phyloP scores from a whole-genome alignment of 2,329 filamentous ascomycete species.

The Trichoderma endophyticum region DNA sequence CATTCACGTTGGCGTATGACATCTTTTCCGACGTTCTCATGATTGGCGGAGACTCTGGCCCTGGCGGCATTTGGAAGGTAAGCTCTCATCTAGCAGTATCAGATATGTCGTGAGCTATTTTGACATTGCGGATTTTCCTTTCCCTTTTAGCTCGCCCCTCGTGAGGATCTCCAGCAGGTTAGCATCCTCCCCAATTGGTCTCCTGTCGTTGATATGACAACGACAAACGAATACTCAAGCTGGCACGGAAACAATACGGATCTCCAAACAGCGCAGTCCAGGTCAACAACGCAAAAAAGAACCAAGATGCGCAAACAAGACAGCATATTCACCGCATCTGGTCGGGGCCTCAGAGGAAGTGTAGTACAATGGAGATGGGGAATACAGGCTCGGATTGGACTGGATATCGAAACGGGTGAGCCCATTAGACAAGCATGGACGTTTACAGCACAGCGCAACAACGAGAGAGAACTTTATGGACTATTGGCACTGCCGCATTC shows the following conservation, averaged over 20 bases:
- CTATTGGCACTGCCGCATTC: conserved; percentile 50
- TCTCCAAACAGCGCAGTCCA: conserved; percentile 7
- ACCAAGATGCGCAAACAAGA: conserved; percentile 40
- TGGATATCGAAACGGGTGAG: conserved; percentile 51
- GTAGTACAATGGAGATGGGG: conserved; percentile 69
- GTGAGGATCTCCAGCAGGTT: conserved; percentile 44
- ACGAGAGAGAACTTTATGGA: conserved; percentile 30
- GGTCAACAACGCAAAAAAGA: conserved; percentile 9
- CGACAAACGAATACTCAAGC: conserved; percentile 38
- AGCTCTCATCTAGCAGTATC: conserved; percentile 25
- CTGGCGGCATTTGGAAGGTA: conserved; percentile 73
- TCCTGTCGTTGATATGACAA: conserved; percentile 54
- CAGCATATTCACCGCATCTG: conserved; percentile 64
- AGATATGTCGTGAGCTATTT: background rate
- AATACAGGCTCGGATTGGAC: conserved; percentile 63
- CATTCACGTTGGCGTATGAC: conserved; percentile 73
- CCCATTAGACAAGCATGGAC: conserved; percentile 54
- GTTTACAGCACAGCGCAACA: conserved; percentile 34
- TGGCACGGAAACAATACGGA: conserved; percentile 21
- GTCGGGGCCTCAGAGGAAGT: conserved; percentile 58
- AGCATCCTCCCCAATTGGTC: conserved; percentile 62
- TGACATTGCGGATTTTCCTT: background rate
- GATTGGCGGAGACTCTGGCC: conserved; percentile 72
- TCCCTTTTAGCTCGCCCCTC: conserved; percentile 48
- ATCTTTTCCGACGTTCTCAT: conserved; percentile 73